Evolutionary conservation across 768 basidiomycete species (phyloP).

Genomic region (Rhodotorula babjevae): DNA sequence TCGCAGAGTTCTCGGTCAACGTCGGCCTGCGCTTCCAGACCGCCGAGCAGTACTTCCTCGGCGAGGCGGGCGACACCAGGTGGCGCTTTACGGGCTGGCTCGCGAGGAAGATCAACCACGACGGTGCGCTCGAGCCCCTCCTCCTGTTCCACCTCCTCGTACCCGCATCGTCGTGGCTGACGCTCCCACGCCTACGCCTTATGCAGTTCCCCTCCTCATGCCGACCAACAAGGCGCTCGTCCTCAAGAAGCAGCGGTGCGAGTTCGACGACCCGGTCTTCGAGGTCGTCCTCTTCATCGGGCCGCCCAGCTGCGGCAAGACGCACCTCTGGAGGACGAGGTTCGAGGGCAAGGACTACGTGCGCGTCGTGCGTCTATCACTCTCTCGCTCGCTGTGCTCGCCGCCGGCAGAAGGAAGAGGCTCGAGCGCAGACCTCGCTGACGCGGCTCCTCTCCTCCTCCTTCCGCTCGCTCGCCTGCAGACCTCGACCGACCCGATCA

Average conservation of each 20-base stretch:
- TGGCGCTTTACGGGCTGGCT: not conserved
- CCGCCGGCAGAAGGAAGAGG: constrained; percentile 57
- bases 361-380: constrained; percentile 65
- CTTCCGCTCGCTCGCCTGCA: constrained; percentile 51
- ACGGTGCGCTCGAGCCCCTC: not conserved
- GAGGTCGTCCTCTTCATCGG: constrained; percentile 53
- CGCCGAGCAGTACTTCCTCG: constrained; percentile 36
- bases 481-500: constrained; percentile 55
- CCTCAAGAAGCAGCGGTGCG: not conserved
- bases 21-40: constrained; percentile 28
- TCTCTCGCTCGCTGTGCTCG: too few species aligned
- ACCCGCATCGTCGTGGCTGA: not conserved
- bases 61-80: not conserved
- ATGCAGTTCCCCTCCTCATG: not conserved
- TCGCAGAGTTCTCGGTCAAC: constrained; percentile 32
- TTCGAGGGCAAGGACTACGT: constrained; percentile 65
- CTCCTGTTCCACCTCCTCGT: too few species aligned
- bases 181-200: too few species aligned
- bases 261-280: not conserved
- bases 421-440: constrained; percentile 48
- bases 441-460: not conserved
- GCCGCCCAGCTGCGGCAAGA: constrained; percentile 67
- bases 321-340: constrained; percentile 65
- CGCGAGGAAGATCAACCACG: not conserved
- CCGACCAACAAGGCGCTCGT: constrained; percentile 6